These are phyloP conservation scores for Diplodia seriata DNA, from an alignment of 2,329 filamentous ascomycete genomes.

Conservation along the genomic window DNA sequence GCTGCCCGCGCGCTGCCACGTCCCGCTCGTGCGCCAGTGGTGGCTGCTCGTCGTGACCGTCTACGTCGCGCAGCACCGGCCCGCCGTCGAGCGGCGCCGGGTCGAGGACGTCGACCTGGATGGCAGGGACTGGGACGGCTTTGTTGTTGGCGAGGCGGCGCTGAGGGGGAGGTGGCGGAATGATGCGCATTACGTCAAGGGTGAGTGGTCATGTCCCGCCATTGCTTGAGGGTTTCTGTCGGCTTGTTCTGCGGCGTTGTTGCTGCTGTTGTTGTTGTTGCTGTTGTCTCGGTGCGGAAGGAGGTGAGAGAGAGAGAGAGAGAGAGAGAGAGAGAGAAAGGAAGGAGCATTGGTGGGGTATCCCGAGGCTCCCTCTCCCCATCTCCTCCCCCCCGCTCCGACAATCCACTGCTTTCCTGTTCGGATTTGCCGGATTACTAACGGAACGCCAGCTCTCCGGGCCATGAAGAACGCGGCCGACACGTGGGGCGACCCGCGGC, in stretches of 20 bases:
- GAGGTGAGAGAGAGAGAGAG: too few relatives aligned
- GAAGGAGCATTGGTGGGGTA: too few relatives aligned
- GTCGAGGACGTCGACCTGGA: constrained; percentile 67
- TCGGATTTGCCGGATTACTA: not conserved
- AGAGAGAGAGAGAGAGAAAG: too few relatives aligned
- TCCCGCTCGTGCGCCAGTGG: constrained; percentile 82
- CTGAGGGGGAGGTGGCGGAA: constrained; percentile 70
- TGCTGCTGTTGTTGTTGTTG: too few relatives aligned
- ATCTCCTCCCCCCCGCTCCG: too few relatives aligned
- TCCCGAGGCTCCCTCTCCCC: too few relatives aligned
- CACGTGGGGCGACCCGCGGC: constrained; percentile 75
- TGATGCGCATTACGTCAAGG: constrained; percentile 87
- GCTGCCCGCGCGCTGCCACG: constrained; percentile 76
- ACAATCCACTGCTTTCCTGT: too few relatives aligned
- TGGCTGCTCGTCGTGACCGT: constrained; percentile 82
- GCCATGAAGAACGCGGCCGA: constrained; percentile 76
- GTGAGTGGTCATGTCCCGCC: constrained; percentile 42
- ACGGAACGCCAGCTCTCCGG: constrained; percentile 63
- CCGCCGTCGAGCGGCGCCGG: constrained; percentile 70
- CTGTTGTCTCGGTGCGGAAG: too few relatives aligned
- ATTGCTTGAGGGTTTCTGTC: not conserved
- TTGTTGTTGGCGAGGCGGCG: constrained; percentile 71
- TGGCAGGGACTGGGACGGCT: constrained; percentile 72
- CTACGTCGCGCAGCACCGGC: constrained; percentile 78
- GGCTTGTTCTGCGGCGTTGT: not conserved